Evolutionary conservation across 2,329 filamentous ascomycete species (phyloP).

Genomic region (Fusarium pseudoanthophilum): DNA sequence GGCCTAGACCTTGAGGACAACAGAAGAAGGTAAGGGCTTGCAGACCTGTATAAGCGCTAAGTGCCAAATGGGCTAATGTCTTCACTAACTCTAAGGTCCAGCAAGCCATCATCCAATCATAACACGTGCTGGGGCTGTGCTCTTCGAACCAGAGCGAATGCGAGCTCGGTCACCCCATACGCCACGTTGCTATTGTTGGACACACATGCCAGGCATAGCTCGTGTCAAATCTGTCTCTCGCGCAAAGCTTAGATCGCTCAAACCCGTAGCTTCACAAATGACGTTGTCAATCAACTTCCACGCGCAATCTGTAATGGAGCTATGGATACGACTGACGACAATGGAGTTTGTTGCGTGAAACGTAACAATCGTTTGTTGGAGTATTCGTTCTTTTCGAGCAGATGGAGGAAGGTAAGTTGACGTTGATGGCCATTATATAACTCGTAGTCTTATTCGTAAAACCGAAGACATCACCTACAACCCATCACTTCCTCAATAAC

Average conservation of each 20-base stretch:
- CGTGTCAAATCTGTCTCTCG: background rate
- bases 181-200: background rate
- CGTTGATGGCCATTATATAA: background rate
- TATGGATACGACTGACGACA: background rate
- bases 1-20: too few species aligned
- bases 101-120: background rate
- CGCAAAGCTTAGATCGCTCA: background rate
- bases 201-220: background rate
- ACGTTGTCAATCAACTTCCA: background rate
- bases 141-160: background rate
- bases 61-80: background rate
- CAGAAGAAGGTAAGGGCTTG: too few species aligned
- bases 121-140: background rate
- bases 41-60: background rate
- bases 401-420: too few species aligned
- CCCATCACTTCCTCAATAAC: background rate
- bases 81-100: background rate
- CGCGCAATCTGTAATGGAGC: background rate
- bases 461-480: background rate
- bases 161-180: background rate
- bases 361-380: background rate
- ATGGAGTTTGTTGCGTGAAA: background rate
- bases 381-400: rapidly evolving
- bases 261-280: background rate
- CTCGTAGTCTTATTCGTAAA: background rate